Evolutionary conservation across 2,329 filamentous ascomycete genomes (phyloP), one percentile per base, ranked within the genome.

Genomic region (Ambrosiella cleistominuta): DNA sequence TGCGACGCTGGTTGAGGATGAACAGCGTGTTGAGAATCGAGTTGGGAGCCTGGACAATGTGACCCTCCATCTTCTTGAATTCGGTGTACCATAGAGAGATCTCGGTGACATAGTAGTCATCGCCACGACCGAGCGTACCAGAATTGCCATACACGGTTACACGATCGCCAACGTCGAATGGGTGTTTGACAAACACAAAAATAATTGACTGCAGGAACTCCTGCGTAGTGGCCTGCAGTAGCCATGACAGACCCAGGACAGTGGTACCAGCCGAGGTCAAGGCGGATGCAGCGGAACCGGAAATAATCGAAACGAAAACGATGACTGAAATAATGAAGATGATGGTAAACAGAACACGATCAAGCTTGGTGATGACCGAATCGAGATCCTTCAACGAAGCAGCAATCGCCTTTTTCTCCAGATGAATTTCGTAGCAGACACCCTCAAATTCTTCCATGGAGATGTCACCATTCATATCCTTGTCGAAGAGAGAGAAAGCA

Each of bases 21-120:
- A 96, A 96, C 0, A 97, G 77, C 0, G 81, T 88, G 70, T 96
- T 97, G 58, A 97, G 78, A 42, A 95, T 82, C 60, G 86, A 94
- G 76, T 97, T 97, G 9, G 91, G 91, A 0, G 91, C 91, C 69
- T 96, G 91, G 0, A 97, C 91, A 27, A 96, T 85, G 65, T 96
- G 90, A 1, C 91, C 91, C 69, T 96, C 85, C 86, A 96, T 91
- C 75, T 96, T 96, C 76, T 96, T 96, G 74, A 96, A 96, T 66
- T 96, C 91, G 12, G 91, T 97, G 68, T 93, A 97, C 13, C 96
- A 77, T 1, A 97, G 76, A 1, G 88, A 86, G 58, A 97, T 94
- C 66, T 95, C 88, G 57, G 94, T 95, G 57, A 97, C 90, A 63
- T 95, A 96, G 70, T 95, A 97, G 65, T 96, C 91, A 64, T 96